Evolutionary conservation across 1,139 yeast species (phyloP).

Genomic region (Pichia sp.): DNA sequence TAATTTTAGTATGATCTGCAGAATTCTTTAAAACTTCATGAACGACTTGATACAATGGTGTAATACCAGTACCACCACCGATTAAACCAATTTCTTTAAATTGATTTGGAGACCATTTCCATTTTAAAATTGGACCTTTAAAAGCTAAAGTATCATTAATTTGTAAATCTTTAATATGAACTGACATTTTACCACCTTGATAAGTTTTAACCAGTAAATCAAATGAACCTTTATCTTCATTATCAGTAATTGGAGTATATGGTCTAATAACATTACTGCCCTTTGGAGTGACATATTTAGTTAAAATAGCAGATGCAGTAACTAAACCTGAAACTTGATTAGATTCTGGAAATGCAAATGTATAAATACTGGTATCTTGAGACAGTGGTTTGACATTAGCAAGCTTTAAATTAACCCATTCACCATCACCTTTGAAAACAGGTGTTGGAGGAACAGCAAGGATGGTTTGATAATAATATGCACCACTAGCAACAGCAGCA

Average conservation of each 20-base stretch:
- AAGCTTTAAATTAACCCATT: constrained; percentile 79
- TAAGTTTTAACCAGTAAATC: constrained; percentile 82
- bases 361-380: constrained; percentile 59
- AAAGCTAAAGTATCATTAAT: constrained; percentile 77
- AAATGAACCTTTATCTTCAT: constrained; percentile 62
- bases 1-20: constrained; percentile 76
- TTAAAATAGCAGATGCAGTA: constrained; percentile 72
- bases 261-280: constrained; percentile 92
- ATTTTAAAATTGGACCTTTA: constrained; percentile 92
- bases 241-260: constrained; percentile 83
- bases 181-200: constrained; percentile 77
- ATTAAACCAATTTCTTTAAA: constrained; percentile 73
- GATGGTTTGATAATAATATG: constrained; percentile 34
- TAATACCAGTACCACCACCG: constrained; percentile 96
- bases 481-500: constrained; percentile 47
- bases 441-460: constrained; percentile 28
- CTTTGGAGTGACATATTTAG: constrained; percentile 77
- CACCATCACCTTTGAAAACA: constrained; percentile 61
- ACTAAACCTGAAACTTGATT: constrained; percentile 73
- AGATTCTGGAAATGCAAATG: constrained; percentile 62
- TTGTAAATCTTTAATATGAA: constrained; percentile 65
- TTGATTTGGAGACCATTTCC: constrained; percentile 86
- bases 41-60: constrained; percentile 85
- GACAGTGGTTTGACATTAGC: constrained; percentile 51
- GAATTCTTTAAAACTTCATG: constrained; percentile 67